A percentile compares a stretch with the other conserved stretches of the same genome.
Evolutionary conservation across 768 basidiomycete species (phyloP).

Genomic region (Amanita exitialis): DNA sequence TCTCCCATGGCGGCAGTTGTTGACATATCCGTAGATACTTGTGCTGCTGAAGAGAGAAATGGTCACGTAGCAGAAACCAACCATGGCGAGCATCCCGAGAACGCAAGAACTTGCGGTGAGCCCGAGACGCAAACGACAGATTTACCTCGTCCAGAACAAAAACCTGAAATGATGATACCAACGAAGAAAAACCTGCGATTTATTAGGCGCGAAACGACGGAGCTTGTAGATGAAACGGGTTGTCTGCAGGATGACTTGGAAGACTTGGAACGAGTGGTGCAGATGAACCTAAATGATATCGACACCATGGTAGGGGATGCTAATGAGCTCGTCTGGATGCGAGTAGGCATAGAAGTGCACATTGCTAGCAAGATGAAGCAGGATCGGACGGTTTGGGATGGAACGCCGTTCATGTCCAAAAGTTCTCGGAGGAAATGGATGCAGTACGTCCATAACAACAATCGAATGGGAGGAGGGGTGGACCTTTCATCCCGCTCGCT

Average conservation of each 20-base stretch:
- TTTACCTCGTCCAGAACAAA: not conserved
- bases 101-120: not conserved
- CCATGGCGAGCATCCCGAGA: not conserved
- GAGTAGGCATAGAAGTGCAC: conserved; percentile 2
- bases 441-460: conserved; percentile 5
- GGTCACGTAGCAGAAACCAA: no score
- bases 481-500: not conserved
- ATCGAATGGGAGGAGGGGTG: conserved; percentile 1
- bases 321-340: conserved; percentile 11
- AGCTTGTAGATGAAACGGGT: not conserved
- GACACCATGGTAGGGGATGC: conserved; percentile 5
- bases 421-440: conserved; percentile 9
- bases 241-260: conserved; percentile 11
- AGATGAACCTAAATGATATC: conserved; percentile 3
- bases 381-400: conserved; percentile 19
- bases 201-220: conserved; percentile 4
- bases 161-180: not conserved
- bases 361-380: conserved; percentile 14
- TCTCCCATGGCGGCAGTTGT: not conserved
- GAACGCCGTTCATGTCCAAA: conserved; percentile 14
- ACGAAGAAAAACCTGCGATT: conserved; percentile 3
- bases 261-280: conserved; percentile 10
- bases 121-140: not conserved
- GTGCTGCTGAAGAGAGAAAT: not conserved
- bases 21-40: not conserved